Evolutionary conservation across 106 monocot species (phyloP).

Genomic region (Vanilla planifolia): DNA sequence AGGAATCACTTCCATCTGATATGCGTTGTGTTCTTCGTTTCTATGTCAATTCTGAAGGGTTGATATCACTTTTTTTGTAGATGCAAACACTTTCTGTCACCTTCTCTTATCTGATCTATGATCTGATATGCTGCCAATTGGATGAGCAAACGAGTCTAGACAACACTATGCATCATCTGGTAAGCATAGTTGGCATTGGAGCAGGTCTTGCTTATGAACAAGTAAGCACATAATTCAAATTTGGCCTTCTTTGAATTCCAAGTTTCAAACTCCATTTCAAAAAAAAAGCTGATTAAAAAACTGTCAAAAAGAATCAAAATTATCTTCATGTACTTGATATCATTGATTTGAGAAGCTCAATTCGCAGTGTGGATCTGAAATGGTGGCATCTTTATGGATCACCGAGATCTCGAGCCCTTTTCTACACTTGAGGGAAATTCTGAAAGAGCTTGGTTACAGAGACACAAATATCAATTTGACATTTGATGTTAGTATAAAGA

Average conservation of each 20-base stretch:
- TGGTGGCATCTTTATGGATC: slow-evolving; percentile 22
- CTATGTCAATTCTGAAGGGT: neutral
- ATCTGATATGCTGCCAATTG: slow-evolving; percentile 20
- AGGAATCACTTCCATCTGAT: too few relatives aligned
- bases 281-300: too few relatives aligned
- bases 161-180: slow-evolving; percentile 16
- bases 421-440: neutral
- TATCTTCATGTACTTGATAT: neutral
- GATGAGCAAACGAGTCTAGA: slow-evolving; percentile 13
- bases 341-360: too few relatives aligned
- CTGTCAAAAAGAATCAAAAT: neutral
- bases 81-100: slow-evolving; percentile 22
- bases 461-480: neutral
- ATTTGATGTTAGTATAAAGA: neutral
- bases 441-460: slow-evolving; percentile 4
- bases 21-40: too few relatives aligned
- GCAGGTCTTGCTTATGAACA: slow-evolving; percentile 19
- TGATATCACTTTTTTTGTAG: slow-evolving; percentile 6
- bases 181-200: slow-evolving; percentile 23
- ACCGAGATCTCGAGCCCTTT: slow-evolving; percentile 14
- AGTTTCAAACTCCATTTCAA: too few relatives aligned
- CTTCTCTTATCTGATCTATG: slow-evolving; percentile 22
- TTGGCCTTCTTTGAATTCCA: too few relatives aligned
- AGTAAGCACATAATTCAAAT: slow-evolving; percentile 1
- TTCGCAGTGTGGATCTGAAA: slow-evolving; percentile 18